Base-by-base conservation (phyloP, 345 rosid genomes). In the Acer campestre region DNA sequence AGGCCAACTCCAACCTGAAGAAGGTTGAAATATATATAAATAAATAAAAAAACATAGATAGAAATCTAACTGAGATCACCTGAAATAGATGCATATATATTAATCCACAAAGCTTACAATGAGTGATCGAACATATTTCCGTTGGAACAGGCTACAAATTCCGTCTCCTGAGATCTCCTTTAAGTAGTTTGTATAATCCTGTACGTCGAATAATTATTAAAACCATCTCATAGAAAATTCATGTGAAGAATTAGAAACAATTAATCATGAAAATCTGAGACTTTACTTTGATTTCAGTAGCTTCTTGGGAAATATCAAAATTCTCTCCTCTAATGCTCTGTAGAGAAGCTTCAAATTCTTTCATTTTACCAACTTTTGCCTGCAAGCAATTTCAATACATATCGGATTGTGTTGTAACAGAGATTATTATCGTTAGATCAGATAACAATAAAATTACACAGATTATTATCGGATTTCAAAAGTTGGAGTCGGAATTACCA, bases 1-100 rank as follows among this genome's bases (percentile, higher is more conserved):
- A 84, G 68, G 35, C 89, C 89, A 31, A 86, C 80, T 73, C 87
- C 89, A 71, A 83, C 82, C 85, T 86, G 40, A 61, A 75, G 13
- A 1, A 61, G 20, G 61, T 40, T 18, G 10, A 3, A 18, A 48
- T 35, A 38, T 27, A 3, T 27, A 69, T 4, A 7, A n/a, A 58
- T 29, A 17, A 16, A 13, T 62, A 10, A 12, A 13, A 67, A 10
- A 12, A 16, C 13, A 35, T 35, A 35, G 0, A 58, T 51, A 53
- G 4, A 58, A 7, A 9, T 61, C 17, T 0, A 12, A 38, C 53
- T 13, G 20, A 1, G 23, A n/a, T 42, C 46, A 42, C 46, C 9
- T 42, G 46, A 42, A 42, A 23, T 31, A 6, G 10, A 42, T 22
- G 10, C 14, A 38, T 55, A 35, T 35, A 35, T 35, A 35, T 35